Base-by-base conservation (phyloP, 441 rosid genomes). In the Erodium moschatum region DNA sequence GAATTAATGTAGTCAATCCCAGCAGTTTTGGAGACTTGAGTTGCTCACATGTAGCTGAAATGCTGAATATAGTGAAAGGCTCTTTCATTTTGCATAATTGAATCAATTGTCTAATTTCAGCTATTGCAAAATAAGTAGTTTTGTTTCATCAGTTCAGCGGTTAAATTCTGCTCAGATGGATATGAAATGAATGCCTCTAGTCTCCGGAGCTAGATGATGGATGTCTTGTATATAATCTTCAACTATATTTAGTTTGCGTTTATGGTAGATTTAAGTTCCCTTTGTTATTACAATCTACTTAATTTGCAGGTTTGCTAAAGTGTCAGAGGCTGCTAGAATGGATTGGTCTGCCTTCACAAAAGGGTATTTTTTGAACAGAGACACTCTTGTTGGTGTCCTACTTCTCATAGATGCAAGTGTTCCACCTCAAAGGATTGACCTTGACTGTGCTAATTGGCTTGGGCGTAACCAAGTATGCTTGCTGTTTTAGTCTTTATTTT, bases 361-460 rank as follows among this genome's bases (percentile, higher is more conserved):
- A 78, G 95, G 96, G 21, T 92, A 90, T 82, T 90, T 90, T 69
- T 78, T 85, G 74, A 90, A 92, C 68, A 84, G 92, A 76, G 88
- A 85, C 50, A 82, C 85, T 1, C 87, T 90, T 29, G 92, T 90
- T 67, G 74, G 79, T 19, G 90, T 89, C 67, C 86, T 92, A 18
- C 94, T 92, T 71, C 89, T 92, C 5, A 70, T 92, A 4, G 97
- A 90, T 78, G 92, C 96, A 5, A 90, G 94, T 76, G 91, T 92
- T 67, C 96, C 96, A n/a, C 96, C 88, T 72, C 96, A 90, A 73
- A 90, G 81, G 83, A 90, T 86, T 18, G 98, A 90, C 78, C 82
- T 92, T 21, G 98, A 92, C 75, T 92, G 94, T 69, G 96, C 91
- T 8, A 86, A 83, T 81, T 92, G 98, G 98, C 96, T 92, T 68